These are phyloP conservation scores for Lachnellula arida DNA, from an alignment of 2,329 filamentous ascomycete genomes.

Conservation along the genomic window DNA sequence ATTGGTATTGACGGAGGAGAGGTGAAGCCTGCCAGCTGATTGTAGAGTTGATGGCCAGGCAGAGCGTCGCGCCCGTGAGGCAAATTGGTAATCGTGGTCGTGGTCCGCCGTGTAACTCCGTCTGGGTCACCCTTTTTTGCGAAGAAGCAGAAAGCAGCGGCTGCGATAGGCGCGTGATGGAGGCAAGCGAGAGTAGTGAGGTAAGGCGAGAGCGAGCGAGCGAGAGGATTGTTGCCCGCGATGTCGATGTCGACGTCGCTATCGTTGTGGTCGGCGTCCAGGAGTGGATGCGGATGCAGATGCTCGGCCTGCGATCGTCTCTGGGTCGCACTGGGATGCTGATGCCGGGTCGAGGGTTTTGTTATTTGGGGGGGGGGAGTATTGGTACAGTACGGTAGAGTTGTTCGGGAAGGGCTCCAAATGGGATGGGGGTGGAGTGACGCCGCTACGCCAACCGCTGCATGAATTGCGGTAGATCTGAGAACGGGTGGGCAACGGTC, in stretches of 20 bases:
- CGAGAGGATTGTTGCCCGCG: background rate
- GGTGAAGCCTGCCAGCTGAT: constrained; percentile 2
- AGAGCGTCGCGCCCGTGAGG: constrained; percentile 11
- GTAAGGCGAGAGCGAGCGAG: constrained; percentile 1
- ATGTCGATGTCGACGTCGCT: background rate
- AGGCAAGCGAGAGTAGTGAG: constrained; percentile 16
- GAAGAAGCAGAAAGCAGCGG: constrained; percentile 12
- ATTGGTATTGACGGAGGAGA: background rate
- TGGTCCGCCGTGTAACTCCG: constrained; percentile 12
- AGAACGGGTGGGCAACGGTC: background rate
- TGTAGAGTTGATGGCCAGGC: background rate
- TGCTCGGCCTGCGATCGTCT: constrained; percentile 10
- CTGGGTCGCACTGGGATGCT: constrained; percentile 8
- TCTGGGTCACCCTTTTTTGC: constrained; percentile 11
- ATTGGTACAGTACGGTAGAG: background rate
- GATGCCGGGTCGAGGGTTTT: constrained; percentile 9
- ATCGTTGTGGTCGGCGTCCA: too few relatives aligned
- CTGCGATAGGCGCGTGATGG: constrained; percentile 24
- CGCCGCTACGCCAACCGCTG: too few relatives aligned
- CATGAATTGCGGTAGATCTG: background rate
- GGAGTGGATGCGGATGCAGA: background rate
- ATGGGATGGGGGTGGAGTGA: background rate
- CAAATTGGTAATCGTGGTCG: constrained; percentile 15
- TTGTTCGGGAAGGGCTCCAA: background rate
- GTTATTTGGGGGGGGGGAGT: background rate